Base-by-base conservation (phyloP, 2,329 filamentous ascomycete species). In the Calonectria henricotiae region DNA sequence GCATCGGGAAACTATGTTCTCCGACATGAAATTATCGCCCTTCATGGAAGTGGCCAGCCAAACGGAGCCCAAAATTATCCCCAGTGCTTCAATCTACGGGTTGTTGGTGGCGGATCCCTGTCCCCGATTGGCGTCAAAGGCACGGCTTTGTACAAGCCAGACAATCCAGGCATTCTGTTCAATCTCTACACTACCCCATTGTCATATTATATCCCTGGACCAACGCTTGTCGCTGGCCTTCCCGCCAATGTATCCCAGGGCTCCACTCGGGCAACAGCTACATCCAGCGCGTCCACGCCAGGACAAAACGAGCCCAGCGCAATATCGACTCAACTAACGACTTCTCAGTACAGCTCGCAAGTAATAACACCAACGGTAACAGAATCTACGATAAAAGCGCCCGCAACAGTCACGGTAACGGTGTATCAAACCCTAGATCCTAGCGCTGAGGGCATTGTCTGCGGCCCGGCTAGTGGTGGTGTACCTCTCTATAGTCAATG, bases 41-140 rank as follows among this genome's bases (percentile, higher is more conserved):
- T 88, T n/a, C 86, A 88, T 64, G 77, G 80, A 0, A 82, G 82
- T 1, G 80, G 81, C 15, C 70, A 77, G 2, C 81, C 82, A 30
- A 85, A 86, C 62, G 86, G 86, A 27, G 86, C 86, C 0, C 86
- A 88, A 78, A 83, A 84, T 70, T 88, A 88, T 73, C 86, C 86
- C 8, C 84, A 87, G 78, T 88, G 86, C 75, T 79, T 87, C 70
- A 87, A 87, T 70, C 77, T 87, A 30, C 80, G 83, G 70, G 82
- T 88, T 51, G 83, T 80, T 49, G 85, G 85, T 5, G 79, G 79
- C n/a, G 82, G 83, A 15, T 76, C 78, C 35, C 78, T 82, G 2
- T 77, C 76, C 25, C 80, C 80, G 7, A 67, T 68, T 5, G 80
- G 80, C 7, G 77, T 80, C 41, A 75, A 80, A 30, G 80, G 75